Base-by-base conservation (phyloP, 78 protist species). In the Emiliania huxleyi region DNA sequence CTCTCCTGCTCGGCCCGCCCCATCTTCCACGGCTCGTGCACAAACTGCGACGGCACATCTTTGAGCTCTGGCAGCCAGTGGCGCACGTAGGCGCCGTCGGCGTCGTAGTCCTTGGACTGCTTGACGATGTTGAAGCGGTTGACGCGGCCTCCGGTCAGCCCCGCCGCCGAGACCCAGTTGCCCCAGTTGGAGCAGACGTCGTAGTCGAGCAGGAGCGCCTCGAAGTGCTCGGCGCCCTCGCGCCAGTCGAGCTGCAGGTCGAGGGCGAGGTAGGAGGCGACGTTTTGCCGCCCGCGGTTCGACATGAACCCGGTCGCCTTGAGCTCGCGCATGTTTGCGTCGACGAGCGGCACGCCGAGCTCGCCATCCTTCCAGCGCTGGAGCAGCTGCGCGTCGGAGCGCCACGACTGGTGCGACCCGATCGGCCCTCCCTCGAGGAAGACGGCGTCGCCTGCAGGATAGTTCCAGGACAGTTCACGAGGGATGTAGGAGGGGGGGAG, bases 311-410 rank as follows among this genome's bases (percentile, higher is more conserved):
- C 93, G 11, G 96, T 93, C 8, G 91, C 92, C n/a, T 44, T 49
- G 37, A 95, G 83, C 95, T 95, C 96, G 25, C 93, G 90, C 95
- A 94, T 93, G 93, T 89, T 92, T 26, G 96, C 96, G 77, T 95
- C 96, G 25, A 95, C 93, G 38, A 95, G 90, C 25, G 96, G 96
- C 62, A 77, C 0, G 21, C 96, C 96, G 1, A 93, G 90, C 44
- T 5, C 1, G 26, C 96, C 95, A 4, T 75, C 84, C 62, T 33
- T 69, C 96, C 96, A 95, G 22, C 79, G n/a, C 42, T 0, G 33
- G 26, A 93, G 26, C 33, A 11, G 33, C 25, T 38, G 69, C 44
- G 55, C 71, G 42, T 33, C 69, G 6, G 22, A 19, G 37, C 8
- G 44, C 89, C 90, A 52, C 71, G 56, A 12, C 1, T 15, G 22